Percentiles rank a stretch among this genome's conserved stretches.
Evolutionary conservation across 2,329 filamentous ascomycete genomes (phyloP).

Genomic region (Ophiostoma triangulosporum): DNA sequence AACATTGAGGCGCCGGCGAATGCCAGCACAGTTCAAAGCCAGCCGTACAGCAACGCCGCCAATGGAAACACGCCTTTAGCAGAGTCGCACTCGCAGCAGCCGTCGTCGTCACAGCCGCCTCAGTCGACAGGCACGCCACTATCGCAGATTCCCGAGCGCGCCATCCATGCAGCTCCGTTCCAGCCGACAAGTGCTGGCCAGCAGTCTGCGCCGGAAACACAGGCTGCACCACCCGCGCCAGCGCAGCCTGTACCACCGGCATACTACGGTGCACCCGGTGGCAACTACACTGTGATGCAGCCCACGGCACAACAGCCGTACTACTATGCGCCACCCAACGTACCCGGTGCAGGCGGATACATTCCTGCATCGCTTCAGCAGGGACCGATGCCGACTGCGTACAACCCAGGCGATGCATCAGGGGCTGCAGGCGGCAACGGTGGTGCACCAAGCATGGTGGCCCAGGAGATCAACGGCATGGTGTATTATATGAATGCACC

Average conservation of each 20-base stretch:
- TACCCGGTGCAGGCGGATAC: constrained; percentile 38
- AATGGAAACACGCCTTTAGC: constrained; percentile 30
- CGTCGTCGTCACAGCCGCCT: constrained; percentile 33
- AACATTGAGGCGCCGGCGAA: constrained; percentile 78
- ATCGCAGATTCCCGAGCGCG: constrained; percentile 83
- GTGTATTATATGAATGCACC: constrained; percentile 84
- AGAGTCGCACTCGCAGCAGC: constrained; percentile 45
- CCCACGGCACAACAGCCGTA: constrained; percentile 30
- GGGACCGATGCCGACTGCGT: constrained; percentile 10
- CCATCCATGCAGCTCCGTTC: constrained; percentile 81
- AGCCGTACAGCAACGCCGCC: constrained; percentile 22
- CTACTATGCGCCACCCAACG: constrained; percentile 19
- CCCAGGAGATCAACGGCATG: constrained; percentile 89
- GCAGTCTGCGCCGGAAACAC: constrained; percentile 26
- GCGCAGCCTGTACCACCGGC: constrained; percentile 39
- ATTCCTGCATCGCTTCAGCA: constrained; percentile 39
- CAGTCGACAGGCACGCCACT: constrained; percentile 67
- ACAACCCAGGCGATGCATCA: constrained; percentile 27
- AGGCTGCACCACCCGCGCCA: constrained; percentile 22
- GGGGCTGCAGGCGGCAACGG: constrained; percentile 16
- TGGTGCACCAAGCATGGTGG: constrained; percentile 36
- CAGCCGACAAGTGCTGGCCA: constrained; percentile 45
- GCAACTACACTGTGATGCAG: constrained; percentile 37
- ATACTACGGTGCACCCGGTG: constrained; percentile 17
- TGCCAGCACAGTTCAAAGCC: background rate